These are phyloP conservation scores for Zea mays DNA, from an alignment of 176 grass and related monocot genomes.

Conservation along the genomic window Zm-B73-REFERENCE-NAM-5.0 NC_050100.1:75063501-75064000, in stretches of 20 bases:
- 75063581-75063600: not conserved
- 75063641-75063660: constrained; percentile 73
- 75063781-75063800: not conserved
- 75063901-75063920: constrained; percentile 86
- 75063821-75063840: not conserved
- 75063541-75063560: not conserved
- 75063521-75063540: not conserved
- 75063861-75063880: constrained; percentile 25
- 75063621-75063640: constrained; percentile 45
- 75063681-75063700: constrained; percentile 77
- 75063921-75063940: constrained; percentile 89
- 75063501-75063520: not conserved
- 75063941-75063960: constrained; percentile 74
- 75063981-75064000: constrained; percentile 77
- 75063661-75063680: constrained; percentile 84
- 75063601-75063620: not conserved
- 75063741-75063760: not conserved
- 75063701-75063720: constrained; percentile 67
- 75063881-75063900: constrained; percentile 42
- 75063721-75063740: not conserved
- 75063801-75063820: not conserved
- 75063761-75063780: not conserved
- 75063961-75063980: constrained; percentile 76
- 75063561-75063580: not conserved
- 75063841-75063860: not conserved